Conservation (phyloP, 192 early-diverging fungal genomes). For the Coemansia sp. region DNA sequence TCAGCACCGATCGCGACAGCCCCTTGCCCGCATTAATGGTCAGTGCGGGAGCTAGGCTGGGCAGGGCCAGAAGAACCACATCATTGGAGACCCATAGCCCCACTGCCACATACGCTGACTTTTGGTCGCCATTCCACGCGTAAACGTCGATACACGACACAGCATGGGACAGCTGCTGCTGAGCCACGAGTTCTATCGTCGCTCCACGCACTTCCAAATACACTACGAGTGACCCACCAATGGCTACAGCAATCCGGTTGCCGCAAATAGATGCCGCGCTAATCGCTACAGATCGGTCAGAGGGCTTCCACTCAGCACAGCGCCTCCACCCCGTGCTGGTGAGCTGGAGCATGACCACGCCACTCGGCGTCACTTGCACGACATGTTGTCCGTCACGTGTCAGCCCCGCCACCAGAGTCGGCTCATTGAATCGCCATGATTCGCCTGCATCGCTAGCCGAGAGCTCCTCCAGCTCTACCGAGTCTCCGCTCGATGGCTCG, state of each 20-base stretch:
- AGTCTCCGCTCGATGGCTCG: conserved; percentile 29
- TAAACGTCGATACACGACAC: conserved; percentile 75
- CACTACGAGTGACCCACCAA: conserved; percentile 56
- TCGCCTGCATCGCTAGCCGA: conserved; percentile 56
- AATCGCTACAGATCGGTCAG: conserved; percentile 20
- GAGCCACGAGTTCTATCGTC: conserved; percentile 25
- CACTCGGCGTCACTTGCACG: conserved; percentile 64
- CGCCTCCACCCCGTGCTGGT: conserved; percentile 21
- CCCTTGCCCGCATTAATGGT: conserved; percentile 29
- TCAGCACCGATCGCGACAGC: conserved; percentile 68
- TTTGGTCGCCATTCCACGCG: conserved; percentile 27
- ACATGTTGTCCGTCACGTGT: conserved; percentile 7
- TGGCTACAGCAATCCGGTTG: conserved; percentile 58
- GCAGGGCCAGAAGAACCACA: conserved; percentile 61
- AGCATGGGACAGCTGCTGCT: conserved; percentile 59
- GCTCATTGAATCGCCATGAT: conserved; percentile 29
- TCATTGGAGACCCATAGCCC: conserved; percentile 73
- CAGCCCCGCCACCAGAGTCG: conserved; percentile 28
- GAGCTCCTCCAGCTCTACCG: conserved; percentile 48
- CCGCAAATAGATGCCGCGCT: conserved; percentile 58
- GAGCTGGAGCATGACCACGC: conserved; percentile 50
- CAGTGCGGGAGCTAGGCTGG: conserved; percentile 52
- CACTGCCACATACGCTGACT: conserved; percentile 59
- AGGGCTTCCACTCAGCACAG: conserved; percentile 56
- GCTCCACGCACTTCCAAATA: conserved; percentile 57